phyloP scores from a whole-genome alignment of 345 rosid genomes.

The Eucalyptus melliodora region DNA sequence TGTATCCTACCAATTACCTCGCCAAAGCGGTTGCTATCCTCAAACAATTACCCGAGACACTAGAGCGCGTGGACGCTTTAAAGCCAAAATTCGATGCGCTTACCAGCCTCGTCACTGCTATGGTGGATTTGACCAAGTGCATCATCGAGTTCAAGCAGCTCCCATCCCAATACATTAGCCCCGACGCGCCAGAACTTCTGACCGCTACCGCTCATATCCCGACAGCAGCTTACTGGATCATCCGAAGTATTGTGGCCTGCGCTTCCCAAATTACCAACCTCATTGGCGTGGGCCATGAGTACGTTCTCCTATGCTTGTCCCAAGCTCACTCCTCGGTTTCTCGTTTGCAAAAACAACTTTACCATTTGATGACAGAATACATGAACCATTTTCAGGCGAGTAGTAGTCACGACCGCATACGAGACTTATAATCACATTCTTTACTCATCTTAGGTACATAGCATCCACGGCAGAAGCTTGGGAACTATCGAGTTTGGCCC shows the following conservation, averaged over 20 bases:
- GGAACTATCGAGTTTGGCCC: conserved; percentile 61
- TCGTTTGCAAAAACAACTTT: background rate
- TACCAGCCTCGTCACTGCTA: conserved; percentile 14
- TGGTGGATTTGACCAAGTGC: conserved; percentile 31
- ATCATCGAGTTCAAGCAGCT: conserved; percentile 37
- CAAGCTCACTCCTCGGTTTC: background rate
- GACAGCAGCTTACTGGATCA: conserved; percentile 49
- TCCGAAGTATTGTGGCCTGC: conserved; percentile 30
- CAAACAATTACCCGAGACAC: conserved; percentile 34
- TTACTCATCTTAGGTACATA: conserved; percentile 7
- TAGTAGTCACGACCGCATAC: background rate
- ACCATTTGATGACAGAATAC: background rate
- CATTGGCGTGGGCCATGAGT: conserved; percentile 41
- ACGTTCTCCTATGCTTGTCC: background rate
- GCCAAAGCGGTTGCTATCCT: conserved; percentile 46
- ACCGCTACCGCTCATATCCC: conserved; percentile 32
- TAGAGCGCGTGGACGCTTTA: conserved; percentile 10
- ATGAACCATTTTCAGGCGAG: background rate
- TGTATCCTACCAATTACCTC: conserved; percentile 28
- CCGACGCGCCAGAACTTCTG: conserved; percentile 10
- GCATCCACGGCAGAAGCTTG: conserved; percentile 44
- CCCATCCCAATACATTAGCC: conserved; percentile 23
- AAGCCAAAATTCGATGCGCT: conserved; percentile 27
- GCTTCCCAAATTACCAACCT: conserved; percentile 31
- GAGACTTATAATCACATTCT: background rate